phyloP scores from a whole-genome alignment of 805 yeast species.

The Myxozyma lipomycoides region DNA sequence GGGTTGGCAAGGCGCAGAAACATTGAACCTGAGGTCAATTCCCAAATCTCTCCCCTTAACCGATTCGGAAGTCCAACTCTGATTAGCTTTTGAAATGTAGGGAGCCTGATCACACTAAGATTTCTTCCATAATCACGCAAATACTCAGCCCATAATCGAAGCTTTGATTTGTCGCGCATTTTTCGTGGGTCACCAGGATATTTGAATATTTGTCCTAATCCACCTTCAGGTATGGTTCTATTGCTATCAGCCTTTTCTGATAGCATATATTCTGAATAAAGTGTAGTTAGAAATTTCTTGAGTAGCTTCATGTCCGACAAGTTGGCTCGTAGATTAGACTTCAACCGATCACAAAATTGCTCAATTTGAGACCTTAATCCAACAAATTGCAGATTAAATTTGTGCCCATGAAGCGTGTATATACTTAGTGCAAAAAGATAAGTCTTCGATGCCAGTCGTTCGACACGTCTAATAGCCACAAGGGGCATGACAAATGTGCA shows the following conservation, averaged over 20 bases:
- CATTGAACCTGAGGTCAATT: constrained; percentile 81
- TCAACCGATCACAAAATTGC: constrained; percentile 66
- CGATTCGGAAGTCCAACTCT: constrained; percentile 94
- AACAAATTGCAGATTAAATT: constrained; percentile 64
- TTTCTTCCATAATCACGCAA: constrained; percentile 82
- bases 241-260: constrained; percentile 20
- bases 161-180: constrained; percentile 73
- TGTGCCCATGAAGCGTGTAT: constrained; percentile 60
- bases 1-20: constrained; percentile 61
- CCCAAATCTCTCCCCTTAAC: constrained; percentile 96
- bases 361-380: constrained; percentile 79
- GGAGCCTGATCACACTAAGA: constrained; percentile 67
- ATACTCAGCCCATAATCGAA: constrained; percentile 91
- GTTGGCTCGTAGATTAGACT: constrained; percentile 58
- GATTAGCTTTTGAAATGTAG: constrained; percentile 73
- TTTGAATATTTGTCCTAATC: constrained; percentile 77
- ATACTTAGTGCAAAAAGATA: constrained; percentile 76
- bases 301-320: constrained; percentile 58
- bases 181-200: constrained; percentile 86
- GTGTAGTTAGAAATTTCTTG: constrained; percentile 59
- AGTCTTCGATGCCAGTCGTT: constrained; percentile 71
- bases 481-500: constrained; percentile 70
- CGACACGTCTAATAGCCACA: constrained; percentile 77
- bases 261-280: constrained; percentile 81
- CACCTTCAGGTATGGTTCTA: constrained; percentile 65